Evolutionary conservation across 2,329 filamentous ascomycete species (phyloP), one percentile per base, ranked within the genome.

Genomic region (Fusarium proliferatum): DNA sequence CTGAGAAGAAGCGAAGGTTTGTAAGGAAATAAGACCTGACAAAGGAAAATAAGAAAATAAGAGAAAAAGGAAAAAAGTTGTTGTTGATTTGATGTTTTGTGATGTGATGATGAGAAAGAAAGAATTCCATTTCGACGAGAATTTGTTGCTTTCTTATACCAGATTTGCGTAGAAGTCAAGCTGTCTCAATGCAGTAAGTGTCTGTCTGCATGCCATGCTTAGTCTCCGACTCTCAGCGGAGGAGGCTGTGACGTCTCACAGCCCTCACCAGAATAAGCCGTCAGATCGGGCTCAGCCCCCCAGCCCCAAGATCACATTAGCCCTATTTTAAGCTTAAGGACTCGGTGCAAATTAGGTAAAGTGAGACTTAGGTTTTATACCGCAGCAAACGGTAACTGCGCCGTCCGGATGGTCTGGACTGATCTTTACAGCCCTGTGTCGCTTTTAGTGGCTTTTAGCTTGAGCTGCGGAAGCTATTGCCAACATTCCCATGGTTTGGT

Each of bases 281-380:
- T 70, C 70, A 59, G 39, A 61, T 65, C 45, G 55, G 52, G 45
- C 69, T 64, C 70, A 69, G 70, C 66, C 61, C 66, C 34, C 38
- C 70, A 42, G 43, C 52, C 53, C 51, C n/a, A 42, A 71, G 36
- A 57, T 67, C 61, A 36, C 30, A 26, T 36, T 73, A 63, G 70
- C 70, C 61, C 61, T 73, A 60, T 71, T 71, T 67, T 73, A 71
- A 73, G 60, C 70, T 73, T 73, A 71, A 73, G 63, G 23, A 28
- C 23, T 43, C 41, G 51, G 46, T 13, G 21, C 42, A 26, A 67
- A 51, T 53, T 72, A 46, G 43, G 39, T 39, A 43, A 61, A 57
- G 49, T 41, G 34, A 42, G 33, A 15, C 12, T 3, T n/a, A 3
- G 4, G 23, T 3, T 23, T 23, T 49, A 3, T 30, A 26, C 45